Conservation (phyloP, 2,329 filamentous ascomycete species). For the Orbilia quercus region DNA sequence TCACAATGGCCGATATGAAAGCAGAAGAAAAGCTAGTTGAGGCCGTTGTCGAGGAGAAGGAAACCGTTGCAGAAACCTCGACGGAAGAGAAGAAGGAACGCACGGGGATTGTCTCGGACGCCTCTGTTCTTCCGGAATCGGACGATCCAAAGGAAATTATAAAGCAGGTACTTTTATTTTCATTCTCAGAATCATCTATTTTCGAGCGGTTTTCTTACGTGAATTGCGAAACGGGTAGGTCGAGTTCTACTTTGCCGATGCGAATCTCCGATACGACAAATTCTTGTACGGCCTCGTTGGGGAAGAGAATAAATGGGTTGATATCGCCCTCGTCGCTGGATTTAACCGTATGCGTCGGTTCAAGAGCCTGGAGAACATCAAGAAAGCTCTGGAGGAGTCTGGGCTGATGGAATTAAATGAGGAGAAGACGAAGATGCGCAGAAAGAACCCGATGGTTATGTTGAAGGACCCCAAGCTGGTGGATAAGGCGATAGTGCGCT, state of each 20-base stretch:
- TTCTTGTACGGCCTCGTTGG: constrained; percentile 85
- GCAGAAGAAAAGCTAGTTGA: constrained; percentile 25
- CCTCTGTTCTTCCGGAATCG: constrained; percentile 74
- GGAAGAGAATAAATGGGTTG: constrained; percentile 81
- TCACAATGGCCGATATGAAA: constrained; percentile 41
- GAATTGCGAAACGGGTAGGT: constrained; percentile 69
- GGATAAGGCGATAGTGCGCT: constrained; percentile 76
- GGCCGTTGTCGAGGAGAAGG: constrained; percentile 50
- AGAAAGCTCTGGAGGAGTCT: constrained; percentile 84
- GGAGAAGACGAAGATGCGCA: constrained; percentile 76
- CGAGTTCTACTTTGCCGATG: constrained; percentile 95
- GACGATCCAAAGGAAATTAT: constrained; percentile 84
- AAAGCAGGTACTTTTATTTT: constrained; percentile 70
- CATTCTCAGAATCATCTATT: constrained; percentile 33
- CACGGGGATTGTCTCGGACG: constrained; percentile 73
- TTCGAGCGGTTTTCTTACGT: constrained; percentile 15
- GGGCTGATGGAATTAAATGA: constrained; percentile 75
- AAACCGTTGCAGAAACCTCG: constrained; percentile 15
- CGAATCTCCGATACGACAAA: constrained; percentile 87
- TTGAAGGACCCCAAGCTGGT: constrained; percentile 66
- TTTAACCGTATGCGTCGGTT: constrained; percentile 98
- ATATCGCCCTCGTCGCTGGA: constrained; percentile 78
- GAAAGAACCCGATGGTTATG: constrained; percentile 76
- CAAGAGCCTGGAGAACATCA: constrained; percentile 84
- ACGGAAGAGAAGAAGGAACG: constrained; percentile 66